phyloP scores from a whole-genome alignment of 768 basidiomycete genomes.

The Hygrocybe coccinea region DNA sequence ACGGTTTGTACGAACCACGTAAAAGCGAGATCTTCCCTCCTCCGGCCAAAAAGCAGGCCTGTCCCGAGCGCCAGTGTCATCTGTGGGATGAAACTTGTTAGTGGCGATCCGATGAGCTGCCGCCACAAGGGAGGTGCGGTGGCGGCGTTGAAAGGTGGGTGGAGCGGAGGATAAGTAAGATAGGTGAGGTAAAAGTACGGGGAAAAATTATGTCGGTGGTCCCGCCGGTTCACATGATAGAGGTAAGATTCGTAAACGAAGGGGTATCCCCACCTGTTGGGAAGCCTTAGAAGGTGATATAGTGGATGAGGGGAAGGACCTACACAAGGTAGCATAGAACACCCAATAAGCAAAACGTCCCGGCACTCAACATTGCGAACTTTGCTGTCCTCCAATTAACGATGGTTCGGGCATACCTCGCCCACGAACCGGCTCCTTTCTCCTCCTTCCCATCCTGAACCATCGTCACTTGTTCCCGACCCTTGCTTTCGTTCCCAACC shows the following conservation, averaged over 20 bases:
- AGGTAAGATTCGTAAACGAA: constrained; percentile 90
- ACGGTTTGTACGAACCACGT: constrained; percentile 91
- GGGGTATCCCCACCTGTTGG: constrained; percentile 83
- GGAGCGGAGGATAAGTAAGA: constrained; percentile 61
- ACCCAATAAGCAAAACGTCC: constrained; percentile 62
- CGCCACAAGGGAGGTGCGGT: constrained; percentile 32
- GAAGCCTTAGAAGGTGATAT: not conserved
- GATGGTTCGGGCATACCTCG: constrained; percentile 35
- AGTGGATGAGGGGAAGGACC: constrained; percentile 29
- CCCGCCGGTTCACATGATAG: constrained; percentile 85
- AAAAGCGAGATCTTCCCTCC: constrained; percentile 60
- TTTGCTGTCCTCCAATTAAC: constrained; percentile 50
- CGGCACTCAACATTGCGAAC: constrained; percentile 66
- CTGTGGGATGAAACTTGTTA: constrained; percentile 82
- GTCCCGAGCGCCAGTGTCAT: constrained; percentile 64
- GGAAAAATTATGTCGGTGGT: constrained; percentile 98
- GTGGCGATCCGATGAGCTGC: constrained; percentile 58
- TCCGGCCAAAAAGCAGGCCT: constrained; percentile 67
- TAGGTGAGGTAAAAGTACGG: constrained; percentile 96
- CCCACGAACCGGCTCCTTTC: constrained; percentile 11
- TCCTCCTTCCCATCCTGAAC: not conserved
- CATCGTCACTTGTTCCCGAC: not conserved
- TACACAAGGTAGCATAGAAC: constrained; percentile 69
- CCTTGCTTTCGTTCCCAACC: constrained; percentile 27
- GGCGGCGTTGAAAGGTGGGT: constrained; percentile 13